Evolutionary conservation across 1,139 yeast genomes (phyloP), one percentile per base, ranked within the genome.

Genomic region (Debaryomyces sp.): DNA sequence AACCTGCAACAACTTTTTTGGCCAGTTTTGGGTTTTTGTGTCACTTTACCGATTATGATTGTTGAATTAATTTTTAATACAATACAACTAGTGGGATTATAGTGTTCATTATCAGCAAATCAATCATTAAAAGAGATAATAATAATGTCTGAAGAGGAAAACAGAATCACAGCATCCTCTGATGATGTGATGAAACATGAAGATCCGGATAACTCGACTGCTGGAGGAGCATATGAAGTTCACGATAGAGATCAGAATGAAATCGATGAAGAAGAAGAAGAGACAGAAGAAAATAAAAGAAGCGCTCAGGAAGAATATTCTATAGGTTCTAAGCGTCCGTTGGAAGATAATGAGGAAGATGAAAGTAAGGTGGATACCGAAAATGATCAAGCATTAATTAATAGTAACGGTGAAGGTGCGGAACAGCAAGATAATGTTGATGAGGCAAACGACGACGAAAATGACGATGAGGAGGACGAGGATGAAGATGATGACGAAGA

Each of bases 401-500:
- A 41, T 39, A 40, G 29, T 22, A 26, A 9, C 15, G 44, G 36
- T 8, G 54, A 45, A 8, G 53, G 50, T 2, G 46, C 48, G n/a
- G 36, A 46, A 18, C 54, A 46, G 37, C 52, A 37, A 47, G 43
- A 41, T 50, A 49, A 45, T 46, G 48, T 24, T n/a, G 54, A 44
- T 3, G 52, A 41, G 10, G 49, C 46, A 4, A 52, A 44, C 17
- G 47, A 41, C 6, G 56, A 43, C 2, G 56, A 52, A 4, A 63
- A 59, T 4, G 66, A 57, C 3, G 70, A 59, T 1, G 68, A 61
- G 1, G 70, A 60, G 0, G 69, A 64, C 0, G 88, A 81, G 0
- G 89, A 79, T 0, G 75, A 68, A 0, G 89, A 78, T 5, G 94
- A 78, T 3, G 96, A 78, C 32, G 90, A 73, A 13, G 89, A 79